A percentile compares a stretch with the other conserved stretches of the same genome.
These are phyloP conservation scores for Furcasterigmium sp. DNA, from an alignment of 2,329 filamentous ascomycete species.

Conservation along the genomic window DNA sequence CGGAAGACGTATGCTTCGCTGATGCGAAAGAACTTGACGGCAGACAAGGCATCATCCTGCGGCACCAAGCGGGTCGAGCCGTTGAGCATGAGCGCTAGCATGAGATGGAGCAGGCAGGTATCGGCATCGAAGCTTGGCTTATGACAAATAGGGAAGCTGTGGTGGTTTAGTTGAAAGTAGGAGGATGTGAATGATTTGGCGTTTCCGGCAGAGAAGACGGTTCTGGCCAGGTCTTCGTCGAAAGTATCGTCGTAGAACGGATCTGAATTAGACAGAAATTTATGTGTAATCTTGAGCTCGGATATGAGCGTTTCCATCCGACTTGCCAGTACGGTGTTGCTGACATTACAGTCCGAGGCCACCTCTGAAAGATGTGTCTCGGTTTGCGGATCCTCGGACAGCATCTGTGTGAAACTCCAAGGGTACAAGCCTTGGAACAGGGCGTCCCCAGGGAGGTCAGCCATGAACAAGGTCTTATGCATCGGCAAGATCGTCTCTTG, in stretches of 20 bases:
- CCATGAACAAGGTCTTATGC: no score
- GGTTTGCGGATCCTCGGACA: conserved; percentile 4
- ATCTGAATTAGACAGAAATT: conserved; percentile 6
- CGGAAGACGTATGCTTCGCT: conserved; percentile 15
- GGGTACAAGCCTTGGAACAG: conserved; percentile 8
- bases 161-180: conserved; percentile 20
- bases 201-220: conserved; percentile 14
- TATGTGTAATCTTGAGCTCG: conserved; percentile 10
- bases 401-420: conserved; percentile 7
- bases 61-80: conserved; percentile 13
- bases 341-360: conserved; percentile 1
- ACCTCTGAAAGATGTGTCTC: conserved; percentile 5
- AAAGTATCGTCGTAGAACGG: conserved; percentile 11
- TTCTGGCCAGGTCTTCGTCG: conserved; percentile 8
- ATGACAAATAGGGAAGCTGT: conserved; percentile 20
- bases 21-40: conserved; percentile 8
- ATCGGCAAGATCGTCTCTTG: not conserved
- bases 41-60: conserved; percentile 11
- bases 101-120: conserved; percentile 7
- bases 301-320: conserved; percentile 7
- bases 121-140: conserved; percentile 15
- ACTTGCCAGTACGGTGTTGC: not conserved
- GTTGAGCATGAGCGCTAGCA: conserved; percentile 12
- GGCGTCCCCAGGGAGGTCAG: conserved; percentile 1
- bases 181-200: conserved; percentile 12